These are phyloP conservation scores for Aspergillus flavus DNA, from an alignment of 2,329 filamentous ascomycete genomes.

Conservation along the genomic window DNA sequence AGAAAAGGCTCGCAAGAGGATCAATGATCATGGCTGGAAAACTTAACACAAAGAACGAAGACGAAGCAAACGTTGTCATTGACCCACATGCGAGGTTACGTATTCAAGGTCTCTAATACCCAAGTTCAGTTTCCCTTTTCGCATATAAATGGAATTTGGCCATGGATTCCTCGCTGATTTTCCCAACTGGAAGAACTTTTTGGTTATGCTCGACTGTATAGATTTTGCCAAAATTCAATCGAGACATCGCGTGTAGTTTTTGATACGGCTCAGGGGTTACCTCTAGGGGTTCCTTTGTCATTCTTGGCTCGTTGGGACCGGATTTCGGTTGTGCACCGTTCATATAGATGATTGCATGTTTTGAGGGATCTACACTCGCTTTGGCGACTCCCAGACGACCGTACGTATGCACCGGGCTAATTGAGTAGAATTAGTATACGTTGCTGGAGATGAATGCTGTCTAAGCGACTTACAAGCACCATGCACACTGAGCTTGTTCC, in stretches of 20 bases:
- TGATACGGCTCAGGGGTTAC: constrained; percentile 29
- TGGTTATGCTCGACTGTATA: constrained; percentile 48
- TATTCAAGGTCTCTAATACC: not conserved
- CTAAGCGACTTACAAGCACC: constrained; percentile 35
- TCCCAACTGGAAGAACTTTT: constrained; percentile 44
- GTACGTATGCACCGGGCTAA: constrained; percentile 47
- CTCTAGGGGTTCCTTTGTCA: constrained; percentile 42
- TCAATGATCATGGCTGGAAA: not conserved
- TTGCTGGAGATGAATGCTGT: not conserved
- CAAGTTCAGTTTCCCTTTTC: constrained; percentile 10
- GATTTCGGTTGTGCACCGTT: constrained; percentile 13
- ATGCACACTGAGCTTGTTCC: constrained; percentile 28
- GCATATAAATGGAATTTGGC: constrained; percentile 24
- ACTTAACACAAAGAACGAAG: not conserved
- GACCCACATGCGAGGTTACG: not conserved
- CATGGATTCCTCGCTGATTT: constrained; percentile 32
- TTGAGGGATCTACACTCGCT: constrained; percentile 33
- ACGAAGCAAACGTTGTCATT: not conserved
- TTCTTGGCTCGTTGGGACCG: constrained; percentile 28
- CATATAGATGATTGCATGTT: constrained; percentile 46
- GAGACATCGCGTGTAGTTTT: constrained; percentile 36
- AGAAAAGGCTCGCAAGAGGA: not conserved
- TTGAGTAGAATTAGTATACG: not conserved
- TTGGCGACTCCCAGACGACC: constrained; percentile 39
- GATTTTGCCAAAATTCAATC: constrained; percentile 45